Conservation (phyloP, 352 stramenopile species). For the Phytophthora megakarya region DNA sequence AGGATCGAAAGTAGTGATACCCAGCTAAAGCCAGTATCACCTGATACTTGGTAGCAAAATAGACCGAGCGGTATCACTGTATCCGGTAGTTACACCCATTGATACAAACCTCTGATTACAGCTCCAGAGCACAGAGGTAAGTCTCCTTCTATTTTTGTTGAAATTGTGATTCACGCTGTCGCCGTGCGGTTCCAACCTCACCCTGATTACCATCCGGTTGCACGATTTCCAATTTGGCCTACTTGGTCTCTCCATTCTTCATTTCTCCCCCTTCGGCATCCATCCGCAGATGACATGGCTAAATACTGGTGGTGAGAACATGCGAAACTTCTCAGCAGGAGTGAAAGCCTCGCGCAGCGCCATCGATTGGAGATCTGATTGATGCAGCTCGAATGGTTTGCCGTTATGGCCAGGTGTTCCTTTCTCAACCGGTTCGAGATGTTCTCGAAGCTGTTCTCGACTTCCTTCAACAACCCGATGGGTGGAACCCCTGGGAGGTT, state of each 20-base stretch:
- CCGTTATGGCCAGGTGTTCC: conserved; percentile 14
- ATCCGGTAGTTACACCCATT: too few species aligned
- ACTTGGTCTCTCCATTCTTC: conserved; percentile 9
- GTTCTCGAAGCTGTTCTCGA: conserved; percentile 19
- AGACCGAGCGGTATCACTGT: too few species aligned
- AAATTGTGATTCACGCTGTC: neutral
- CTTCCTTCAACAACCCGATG: conserved; percentile 23
- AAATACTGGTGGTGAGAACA: conserved; percentile 3
- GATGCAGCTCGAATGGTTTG: conserved; percentile 15
- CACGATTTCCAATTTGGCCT: conserved; percentile 24
- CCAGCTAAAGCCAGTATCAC: too few species aligned
- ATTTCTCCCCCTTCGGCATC: conserved; percentile 15
- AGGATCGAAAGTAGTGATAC: too few species aligned
- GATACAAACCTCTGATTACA: too few species aligned
- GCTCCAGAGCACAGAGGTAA: conserved; percentile 21
- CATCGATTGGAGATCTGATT: conserved; percentile 19
- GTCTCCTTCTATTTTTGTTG: conserved; percentile 11
- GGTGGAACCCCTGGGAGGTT: conserved; percentile 8
- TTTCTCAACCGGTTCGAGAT: conserved; percentile 3
- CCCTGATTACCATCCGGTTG: conserved; percentile 10
- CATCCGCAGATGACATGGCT: conserved; percentile 11
- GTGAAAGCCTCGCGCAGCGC: neutral
- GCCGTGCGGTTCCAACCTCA: conserved; percentile 15
- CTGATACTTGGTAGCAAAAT: too few species aligned
- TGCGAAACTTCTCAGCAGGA: conserved; percentile 11